Evolutionary conservation across 345 rosid genomes (phyloP).

Genomic region (Moricandia moricandioides): DNA sequence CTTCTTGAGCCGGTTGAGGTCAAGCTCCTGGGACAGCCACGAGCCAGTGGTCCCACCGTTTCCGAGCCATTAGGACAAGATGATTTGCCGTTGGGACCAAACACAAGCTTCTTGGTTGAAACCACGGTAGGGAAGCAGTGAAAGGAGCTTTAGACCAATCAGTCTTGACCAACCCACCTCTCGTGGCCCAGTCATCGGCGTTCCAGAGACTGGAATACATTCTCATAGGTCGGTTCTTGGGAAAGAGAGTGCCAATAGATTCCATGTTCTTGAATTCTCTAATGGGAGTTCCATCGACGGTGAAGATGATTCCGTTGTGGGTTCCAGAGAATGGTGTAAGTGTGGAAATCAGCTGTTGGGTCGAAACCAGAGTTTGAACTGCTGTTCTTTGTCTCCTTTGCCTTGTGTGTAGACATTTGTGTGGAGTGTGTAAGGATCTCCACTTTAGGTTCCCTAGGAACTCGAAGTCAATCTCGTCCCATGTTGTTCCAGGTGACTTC

Average conservation of each 20-base stretch:
- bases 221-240: constrained; percentile 52
- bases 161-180: constrained; percentile 60
- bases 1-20: constrained; percentile 41
- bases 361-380: constrained; percentile 68
- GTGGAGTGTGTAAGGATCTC: constrained; percentile 65
- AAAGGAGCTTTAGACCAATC: constrained; percentile 65
- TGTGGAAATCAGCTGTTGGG: constrained; percentile 56
- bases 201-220: constrained; percentile 64
- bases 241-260: constrained; percentile 48
- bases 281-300: constrained; percentile 44
- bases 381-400: constrained; percentile 64
- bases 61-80: constrained; percentile 32
- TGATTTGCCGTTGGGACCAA: constrained; percentile 38
- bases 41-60: constrained; percentile 17
- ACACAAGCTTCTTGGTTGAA: constrained; percentile 51
- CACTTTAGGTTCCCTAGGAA: constrained; percentile 59
- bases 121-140: constrained; percentile 51
- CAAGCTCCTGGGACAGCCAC: constrained; percentile 47
- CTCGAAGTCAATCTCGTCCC: constrained; percentile 72
- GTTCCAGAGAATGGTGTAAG: constrained; percentile 62
- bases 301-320: constrained; percentile 56
- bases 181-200: constrained; percentile 64
- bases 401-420: constrained; percentile 60
- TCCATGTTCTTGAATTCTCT: constrained; percentile 64
- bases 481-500: constrained; percentile 57